These are phyloP conservation scores for Pseudogymnoascus sp. DNA, from an alignment of 2,329 filamentous ascomycete species.

Conservation along the genomic window DNA sequence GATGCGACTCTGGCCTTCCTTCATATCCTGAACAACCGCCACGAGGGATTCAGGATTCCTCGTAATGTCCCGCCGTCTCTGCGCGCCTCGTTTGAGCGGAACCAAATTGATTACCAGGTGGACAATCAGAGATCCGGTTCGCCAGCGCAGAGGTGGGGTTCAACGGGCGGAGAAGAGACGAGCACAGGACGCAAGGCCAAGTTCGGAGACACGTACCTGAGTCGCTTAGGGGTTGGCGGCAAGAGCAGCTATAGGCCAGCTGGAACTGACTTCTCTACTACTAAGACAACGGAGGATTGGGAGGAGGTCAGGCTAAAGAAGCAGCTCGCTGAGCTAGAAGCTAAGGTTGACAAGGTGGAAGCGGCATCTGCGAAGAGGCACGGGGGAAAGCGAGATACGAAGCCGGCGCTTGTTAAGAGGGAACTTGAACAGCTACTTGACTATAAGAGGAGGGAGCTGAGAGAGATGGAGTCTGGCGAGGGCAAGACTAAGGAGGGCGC, in stretches of 20 bases:
- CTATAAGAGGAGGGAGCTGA: conserved; percentile 77
- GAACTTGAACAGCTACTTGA: conserved; percentile 91
- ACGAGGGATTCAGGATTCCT: conserved; percentile 91
- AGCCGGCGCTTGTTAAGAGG: conserved; percentile 85
- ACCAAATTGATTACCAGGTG: conserved; percentile 92
- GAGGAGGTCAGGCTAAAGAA: conserved; percentile 94
- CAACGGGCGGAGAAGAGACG: conserved; percentile 70
- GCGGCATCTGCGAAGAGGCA: conserved; percentile 57
- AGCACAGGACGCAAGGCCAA: conserved; percentile 86
- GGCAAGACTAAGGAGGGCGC: conserved; percentile 62
- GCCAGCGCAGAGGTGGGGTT: conserved; percentile 68
- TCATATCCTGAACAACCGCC: conserved; percentile 91
- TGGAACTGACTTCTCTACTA: conserved; percentile 82
- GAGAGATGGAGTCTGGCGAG: conserved; percentile 64
- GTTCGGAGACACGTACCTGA: conserved; percentile 95
- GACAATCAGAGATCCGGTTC: conserved; percentile 60
- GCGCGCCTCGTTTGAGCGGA: conserved; percentile 84
- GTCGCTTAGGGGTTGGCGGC: conserved; percentile 67
- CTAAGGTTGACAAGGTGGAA: conserved; percentile 78
- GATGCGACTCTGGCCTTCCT: conserved; percentile 91
- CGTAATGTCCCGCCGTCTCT: conserved; percentile 86
- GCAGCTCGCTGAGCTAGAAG: conserved; percentile 80
- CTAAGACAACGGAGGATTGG: conserved; percentile 86
- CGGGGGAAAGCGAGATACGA: conserved; percentile 62
- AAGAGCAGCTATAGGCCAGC: conserved; percentile 71